phyloP scores from a whole-genome alignment of 306 rosid species.

The Acacia acuminata region DNA sequence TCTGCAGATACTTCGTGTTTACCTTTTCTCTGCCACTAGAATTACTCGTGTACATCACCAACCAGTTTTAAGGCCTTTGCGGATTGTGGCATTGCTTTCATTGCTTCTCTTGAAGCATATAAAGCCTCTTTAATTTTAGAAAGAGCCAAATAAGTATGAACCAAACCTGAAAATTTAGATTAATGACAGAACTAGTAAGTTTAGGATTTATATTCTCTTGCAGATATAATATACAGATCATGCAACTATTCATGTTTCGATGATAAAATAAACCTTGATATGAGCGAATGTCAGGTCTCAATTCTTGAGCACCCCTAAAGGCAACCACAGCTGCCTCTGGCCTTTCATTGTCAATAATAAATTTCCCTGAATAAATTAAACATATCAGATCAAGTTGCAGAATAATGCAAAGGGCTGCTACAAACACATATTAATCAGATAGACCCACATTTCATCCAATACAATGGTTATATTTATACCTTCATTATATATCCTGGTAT shows the following conservation, averaged over 20 bases:
- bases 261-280: slow-evolving; percentile 78
- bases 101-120: slow-evolving; percentile 97
- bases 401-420: slow-evolving; percentile 4
- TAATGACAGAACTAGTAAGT: slow-evolving; percentile 28
- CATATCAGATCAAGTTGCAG: slow-evolving; percentile 14
- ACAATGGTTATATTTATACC: slow-evolving; percentile 51
- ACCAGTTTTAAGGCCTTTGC: slow-evolving; percentile 97
- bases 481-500: slow-evolving; percentile 90
- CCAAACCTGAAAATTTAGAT: slow-evolving; percentile 68
- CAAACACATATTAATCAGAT: slow-evolving; percentile 18
- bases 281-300: slow-evolving; percentile 98
- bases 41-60: slow-evolving; percentile 95
- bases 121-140: slow-evolving; percentile 92
- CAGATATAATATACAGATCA: slow-evolving; percentile 30
- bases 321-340: slow-evolving; percentile 87
- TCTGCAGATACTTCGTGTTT: slow-evolving; percentile 19
- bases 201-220: slow-evolving; percentile 24
- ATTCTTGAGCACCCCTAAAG: slow-evolving; percentile 94
- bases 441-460: slow-evolving; percentile 9
- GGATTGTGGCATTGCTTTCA: slow-evolving; percentile 99
- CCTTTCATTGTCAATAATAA: slow-evolving; percentile 72
- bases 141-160: slow-evolving; percentile 86
- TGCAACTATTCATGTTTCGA: slow-evolving; percentile 21
- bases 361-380: slow-evolving; percentile 65
- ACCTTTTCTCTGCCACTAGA: slow-evolving; percentile 97